Evolutionary conservation across 495 filamentous ascomycete species (phyloP).

Genomic region (Parathielavia appendiculata): DNA sequence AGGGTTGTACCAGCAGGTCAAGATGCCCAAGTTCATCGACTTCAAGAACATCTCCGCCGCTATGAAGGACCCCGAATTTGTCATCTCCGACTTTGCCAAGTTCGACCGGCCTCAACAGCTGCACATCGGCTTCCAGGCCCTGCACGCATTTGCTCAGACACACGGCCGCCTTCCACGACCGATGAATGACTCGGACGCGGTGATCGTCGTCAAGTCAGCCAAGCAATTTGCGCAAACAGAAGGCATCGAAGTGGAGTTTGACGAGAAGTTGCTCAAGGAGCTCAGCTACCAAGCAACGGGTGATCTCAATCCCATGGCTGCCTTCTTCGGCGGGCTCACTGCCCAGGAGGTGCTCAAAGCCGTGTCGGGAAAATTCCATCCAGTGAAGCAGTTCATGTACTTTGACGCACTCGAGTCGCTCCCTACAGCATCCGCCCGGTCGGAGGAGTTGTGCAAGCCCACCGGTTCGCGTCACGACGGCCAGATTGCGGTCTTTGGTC

Average conservation of each 20-base stretch:
- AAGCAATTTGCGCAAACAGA: slow-evolving; percentile 65
- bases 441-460: slow-evolving; percentile 83
- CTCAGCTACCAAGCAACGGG: slow-evolving; percentile 94
- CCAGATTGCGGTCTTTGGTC: slow-evolving; percentile 94
- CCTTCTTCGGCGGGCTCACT: slow-evolving; percentile 90
- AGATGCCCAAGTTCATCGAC: slow-evolving; percentile 92
- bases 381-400: slow-evolving; percentile 90
- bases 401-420: slow-evolving; percentile 96
- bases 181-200: slow-evolving; percentile 77
- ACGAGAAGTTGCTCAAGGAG: slow-evolving; percentile 89
- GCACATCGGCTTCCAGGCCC: slow-evolving; percentile 86
- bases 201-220: slow-evolving; percentile 67
- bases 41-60: slow-evolving; percentile 75
- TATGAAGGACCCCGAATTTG: slow-evolving; percentile 77
- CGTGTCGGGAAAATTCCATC: slow-evolving; percentile 95
- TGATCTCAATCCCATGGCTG: slow-evolving; percentile 85
- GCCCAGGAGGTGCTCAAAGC: slow-evolving; percentile 97
- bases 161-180: slow-evolving; percentile 73
- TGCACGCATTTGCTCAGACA: slow-evolving; percentile 72
- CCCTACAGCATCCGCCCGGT: slow-evolving; percentile 64
- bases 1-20: slow-evolving; percentile 89
- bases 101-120: slow-evolving; percentile 90
- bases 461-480: slow-evolving; percentile 84
- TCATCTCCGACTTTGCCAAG: slow-evolving; percentile 95
- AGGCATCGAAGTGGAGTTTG: slow-evolving; percentile 69